Evolutionary conservation across 2,329 filamentous ascomycete species (phyloP), one percentile per base, ranked within the genome.

Genomic region (Paraphaeosphaeria sporulosa): DNA sequence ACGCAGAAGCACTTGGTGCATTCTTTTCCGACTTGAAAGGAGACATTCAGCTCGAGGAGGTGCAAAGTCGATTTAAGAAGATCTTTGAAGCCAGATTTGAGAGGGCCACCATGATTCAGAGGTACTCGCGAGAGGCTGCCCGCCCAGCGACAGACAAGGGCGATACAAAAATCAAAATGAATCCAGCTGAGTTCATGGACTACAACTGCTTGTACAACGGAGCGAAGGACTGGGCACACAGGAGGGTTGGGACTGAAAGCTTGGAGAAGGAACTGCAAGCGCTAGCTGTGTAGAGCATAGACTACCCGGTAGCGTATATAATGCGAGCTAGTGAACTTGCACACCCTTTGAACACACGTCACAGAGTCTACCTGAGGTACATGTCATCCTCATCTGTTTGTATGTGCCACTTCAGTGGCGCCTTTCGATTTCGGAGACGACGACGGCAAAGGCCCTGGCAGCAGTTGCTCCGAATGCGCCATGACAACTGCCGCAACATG

Each of bases 121-220:
- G 64, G 8, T 81, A 81, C 49, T 82, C 78, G 60, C 75, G 81
- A n/a, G 76, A 82, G 48, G 71, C 78, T 2, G 79, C 78, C 4
- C 76, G 68, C 53, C 77, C 79, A 2, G 79, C 75, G 0, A 79
- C 78, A 0, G 77, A 75, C 10, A 64, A 70, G 34, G 70, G 67
- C 0, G 71, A 66, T 25, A 72, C 63, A 9, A 71, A 69, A 58
- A 66, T 80, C 6, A 77, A 69, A 23, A 72, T 79, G 69, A 51
- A 75, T 4, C 76, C 78, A 0, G 76, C 69, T n/a, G 73, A 80
- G 60, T 81, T 80, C 46, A 76, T 80, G 76, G 72, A 79, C 48
- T 81, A 79, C 52, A 80, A 80, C 53, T 80, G 76, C 53, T 58
- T 59, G 12, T 80, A 80, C 58, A 58, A 67, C 46, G 78, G 77